Evolutionary conservation across 495 filamentous ascomycete species (phyloP), one percentile per base, ranked within the genome.

Genomic region (Penicillium bovifimosum): DNA sequence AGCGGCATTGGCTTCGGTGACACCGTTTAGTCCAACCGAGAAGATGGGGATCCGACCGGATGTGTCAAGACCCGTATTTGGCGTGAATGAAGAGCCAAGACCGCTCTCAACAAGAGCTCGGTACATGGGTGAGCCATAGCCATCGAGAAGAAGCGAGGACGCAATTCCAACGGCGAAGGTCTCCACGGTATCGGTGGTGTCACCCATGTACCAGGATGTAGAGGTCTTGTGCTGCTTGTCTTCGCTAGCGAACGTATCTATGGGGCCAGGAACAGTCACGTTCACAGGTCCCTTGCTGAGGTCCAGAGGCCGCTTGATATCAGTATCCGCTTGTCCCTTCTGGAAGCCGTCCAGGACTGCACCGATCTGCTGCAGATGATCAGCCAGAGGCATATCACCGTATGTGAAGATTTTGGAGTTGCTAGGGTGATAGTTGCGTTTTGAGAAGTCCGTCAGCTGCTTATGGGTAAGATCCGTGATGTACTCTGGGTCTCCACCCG

Each of bases 351-450:
- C 75, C 45, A 98, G 74, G 32, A 85, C 84, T 6, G 77, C 74
- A 60, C 88, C 82, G 42, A 97, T 76, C 60, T 91, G 86, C 60
- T 79, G 70, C 38, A 96, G 65, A 69, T 98, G 93, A 48, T 86
- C 83, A 16, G 72, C 74, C 36, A 98, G 70, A 0, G 89, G 87
- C 84, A 96, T 91, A 62, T 98, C 85, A 47, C 93, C 93, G 58
- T 98, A 98, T 0, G 93, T 96, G 58, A 96, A 81, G 16, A 98
- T 74, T 70, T 95, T 96, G 13, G 91, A 83, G 67, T 97, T 97
- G 61, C 91, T 97, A 0, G 93, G 93, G 68, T 98, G 91, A 58
- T 98, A 98, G 66, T 98, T 89, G 54, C 86, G 82, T 26, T 82
- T 82, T 55, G 96, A 95, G 58, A 96, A 98, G 14, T 83, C 79